Evolutionary conservation across 1,139 yeast genomes (phyloP), one percentile per base, ranked within the genome.

Genomic region (Pichia sp.): DNA sequence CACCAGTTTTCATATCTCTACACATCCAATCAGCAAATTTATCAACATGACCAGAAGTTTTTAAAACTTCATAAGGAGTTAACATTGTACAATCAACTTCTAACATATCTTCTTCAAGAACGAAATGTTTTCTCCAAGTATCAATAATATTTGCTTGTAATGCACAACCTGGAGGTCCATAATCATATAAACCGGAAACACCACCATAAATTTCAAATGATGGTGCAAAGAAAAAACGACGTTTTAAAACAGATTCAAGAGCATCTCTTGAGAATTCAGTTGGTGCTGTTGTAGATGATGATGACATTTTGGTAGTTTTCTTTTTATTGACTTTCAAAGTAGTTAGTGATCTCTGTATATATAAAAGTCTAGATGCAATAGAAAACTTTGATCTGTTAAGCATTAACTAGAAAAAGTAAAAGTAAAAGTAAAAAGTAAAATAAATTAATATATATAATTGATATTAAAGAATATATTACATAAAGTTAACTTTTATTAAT

Each of bases 11-110:
- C 64, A 81, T 74, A 70, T 94, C 99, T 66, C 86, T 84, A 70
- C 96, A 89, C 98, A 94, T 92, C 97, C 97, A 94, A 69, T 94
- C 99, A 56, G 97, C 87, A 67, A 94, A 94, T 75, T 94, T 92
- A 68, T 92, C 98, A 56, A 94, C 98, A 69, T 94, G 99, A 60
- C 99, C 99, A 46, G 97, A 90, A 42, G 98, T 94, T 73, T 94
- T 94, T 68, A 94, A 78, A 42, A 94, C 98, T 66, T 94, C 98
- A 64, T 87, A 84, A 25, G 99, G 98, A 43, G 99, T 94, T 69
- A 94, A 76, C 88, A 92, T 90, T 52, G 98, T 88, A 68, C 95
- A 84, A 73, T 94, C 98, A 51, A 94, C 97, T 70, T 94, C 99
- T 66, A 90, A 79, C 97, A 94, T 94, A 64, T 92, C 97, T 72